These are phyloP conservation scores for Plenodomus biglobosus DNA, from an alignment of 2,329 filamentous ascomycete species.

Conservation along the genomic window DNA sequence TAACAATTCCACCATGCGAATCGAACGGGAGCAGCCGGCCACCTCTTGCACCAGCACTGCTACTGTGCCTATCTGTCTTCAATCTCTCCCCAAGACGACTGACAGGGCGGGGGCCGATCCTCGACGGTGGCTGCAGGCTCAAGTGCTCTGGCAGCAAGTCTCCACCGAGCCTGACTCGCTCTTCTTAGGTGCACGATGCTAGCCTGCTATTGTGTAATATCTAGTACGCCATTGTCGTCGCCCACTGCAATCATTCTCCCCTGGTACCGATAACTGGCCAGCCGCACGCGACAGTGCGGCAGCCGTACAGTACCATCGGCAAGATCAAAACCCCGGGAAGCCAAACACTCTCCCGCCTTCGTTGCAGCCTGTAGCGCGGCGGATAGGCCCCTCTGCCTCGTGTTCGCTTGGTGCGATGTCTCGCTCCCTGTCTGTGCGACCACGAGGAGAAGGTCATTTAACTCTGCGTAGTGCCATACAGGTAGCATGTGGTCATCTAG, in stretches of 20 bases:
- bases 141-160: background rate
- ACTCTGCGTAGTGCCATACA: slow-evolving; percentile 7
- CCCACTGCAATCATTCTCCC: slow-evolving; percentile 8
- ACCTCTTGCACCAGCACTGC: slow-evolving; percentile 8
- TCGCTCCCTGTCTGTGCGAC: slow-evolving; percentile 14
- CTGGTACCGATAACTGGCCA: slow-evolving; percentile 5
- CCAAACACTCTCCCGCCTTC: slow-evolving; percentile 5
- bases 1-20: slow-evolving; percentile 20
- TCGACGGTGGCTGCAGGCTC: no score
- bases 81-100: no score
- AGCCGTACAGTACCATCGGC: slow-evolving; percentile 9
- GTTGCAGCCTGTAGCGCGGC: background rate
- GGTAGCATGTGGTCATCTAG: slow-evolving; percentile 18
- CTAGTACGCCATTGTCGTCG: slow-evolving; percentile 3
- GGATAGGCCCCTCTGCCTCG: slow-evolving; percentile 10
- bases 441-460: slow-evolving; percentile 7
- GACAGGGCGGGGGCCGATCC: no score
- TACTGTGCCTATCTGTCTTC: background rate
- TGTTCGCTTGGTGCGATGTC: slow-evolving; percentile 24
- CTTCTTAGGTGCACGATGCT: background rate
- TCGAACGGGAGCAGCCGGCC: slow-evolving; percentile 33
- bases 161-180: background rate
- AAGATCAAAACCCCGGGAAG: slow-evolving; percentile 11
- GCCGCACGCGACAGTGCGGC: slow-evolving; percentile 22
- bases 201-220: background rate